Conservation (phyloP, 768 basidiomycete genomes). For the Podaxis mareebaensis region DNA sequence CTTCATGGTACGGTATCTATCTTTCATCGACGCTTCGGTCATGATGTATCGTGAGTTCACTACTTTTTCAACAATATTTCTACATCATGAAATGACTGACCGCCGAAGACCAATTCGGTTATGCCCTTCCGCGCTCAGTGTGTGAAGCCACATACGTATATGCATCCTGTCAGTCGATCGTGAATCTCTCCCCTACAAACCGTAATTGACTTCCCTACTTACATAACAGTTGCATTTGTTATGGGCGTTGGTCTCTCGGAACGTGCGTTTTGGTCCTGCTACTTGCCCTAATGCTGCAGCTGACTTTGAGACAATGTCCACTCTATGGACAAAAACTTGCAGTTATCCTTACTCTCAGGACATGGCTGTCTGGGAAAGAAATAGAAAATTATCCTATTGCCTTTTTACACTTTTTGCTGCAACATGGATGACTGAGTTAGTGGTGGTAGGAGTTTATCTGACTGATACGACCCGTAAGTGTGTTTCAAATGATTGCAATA, state of each 20-base stretch:
- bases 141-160: background rate
- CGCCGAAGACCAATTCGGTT: background rate
- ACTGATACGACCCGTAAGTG: background rate
- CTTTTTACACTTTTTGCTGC: background rate
- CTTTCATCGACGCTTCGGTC: conserved; percentile 24
- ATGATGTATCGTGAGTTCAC: conserved; percentile 20
- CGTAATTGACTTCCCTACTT: too few relatives aligned
- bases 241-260: too few relatives aligned
- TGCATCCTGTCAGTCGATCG: too few relatives aligned
- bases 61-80: too few relatives aligned
- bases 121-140: background rate
- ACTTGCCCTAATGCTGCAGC: too few relatives aligned
- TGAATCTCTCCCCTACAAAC: too few relatives aligned
- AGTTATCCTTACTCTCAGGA: conserved; percentile 14
- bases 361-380: conserved; percentile 3
- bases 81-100: too few relatives aligned
- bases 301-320: too few relatives aligned
- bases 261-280: too few relatives aligned
- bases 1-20: conserved; percentile 27
- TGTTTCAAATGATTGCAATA: background rate
- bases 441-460: background rate
- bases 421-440: background rate
- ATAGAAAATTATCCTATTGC: background rate
- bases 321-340: too few relatives aligned
- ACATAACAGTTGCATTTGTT: too few relatives aligned